Conservation (phyloP, 345 rosid genomes). For the Citrus mangshanensis region DNA sequence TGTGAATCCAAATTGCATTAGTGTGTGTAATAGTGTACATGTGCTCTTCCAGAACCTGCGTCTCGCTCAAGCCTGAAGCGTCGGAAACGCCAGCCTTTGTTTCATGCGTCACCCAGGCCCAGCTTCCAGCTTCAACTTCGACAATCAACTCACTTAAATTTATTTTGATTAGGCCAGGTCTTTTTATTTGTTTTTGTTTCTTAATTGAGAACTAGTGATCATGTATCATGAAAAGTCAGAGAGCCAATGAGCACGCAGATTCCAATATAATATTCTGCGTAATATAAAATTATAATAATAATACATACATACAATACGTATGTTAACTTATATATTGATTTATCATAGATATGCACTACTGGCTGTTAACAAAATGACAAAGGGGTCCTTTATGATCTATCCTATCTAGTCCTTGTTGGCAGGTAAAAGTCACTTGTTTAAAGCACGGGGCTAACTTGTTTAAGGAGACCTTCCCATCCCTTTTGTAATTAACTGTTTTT, state of each 20-base stretch:
- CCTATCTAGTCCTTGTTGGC: neutral
- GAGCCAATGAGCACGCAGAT: too few species aligned
- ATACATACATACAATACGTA: neutral
- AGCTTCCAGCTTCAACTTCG: neutral
- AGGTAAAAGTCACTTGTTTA: neutral
- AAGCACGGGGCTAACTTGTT: neutral
- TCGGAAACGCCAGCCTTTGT: neutral
- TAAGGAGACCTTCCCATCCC: neutral
- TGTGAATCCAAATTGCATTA: neutral
- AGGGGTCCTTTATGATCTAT: neutral
- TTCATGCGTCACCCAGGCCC: neutral
- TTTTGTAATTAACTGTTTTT: neutral
- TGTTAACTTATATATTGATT: neutral
- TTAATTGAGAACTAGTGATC: too few species aligned
- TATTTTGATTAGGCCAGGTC: neutral
- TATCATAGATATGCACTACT: neutral
- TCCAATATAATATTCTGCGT: too few species aligned
- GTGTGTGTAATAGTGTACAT: neutral
- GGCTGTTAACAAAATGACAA: neutral
- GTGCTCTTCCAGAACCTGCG: neutral
- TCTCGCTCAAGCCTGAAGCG: slow-evolving; percentile 23
- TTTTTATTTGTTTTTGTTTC: too few species aligned
- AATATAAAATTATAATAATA: too few species aligned
- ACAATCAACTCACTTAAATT: neutral
- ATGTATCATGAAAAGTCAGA: too few species aligned